These are phyloP conservation scores for Neurospora sublineolata DNA, from an alignment of 495 filamentous ascomycete genomes.

Conservation along the genomic window DNA sequence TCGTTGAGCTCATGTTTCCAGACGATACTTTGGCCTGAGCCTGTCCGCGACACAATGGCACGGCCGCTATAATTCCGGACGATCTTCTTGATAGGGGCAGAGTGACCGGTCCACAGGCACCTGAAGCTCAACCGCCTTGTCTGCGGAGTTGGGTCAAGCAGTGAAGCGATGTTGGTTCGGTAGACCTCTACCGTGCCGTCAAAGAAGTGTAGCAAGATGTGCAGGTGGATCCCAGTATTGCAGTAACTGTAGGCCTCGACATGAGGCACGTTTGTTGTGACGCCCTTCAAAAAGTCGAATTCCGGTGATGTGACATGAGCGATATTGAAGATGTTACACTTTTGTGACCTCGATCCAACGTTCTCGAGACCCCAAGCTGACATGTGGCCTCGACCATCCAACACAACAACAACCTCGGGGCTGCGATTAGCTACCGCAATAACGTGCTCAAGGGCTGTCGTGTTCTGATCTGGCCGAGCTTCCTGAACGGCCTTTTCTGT, in stretches of 20 bases:
- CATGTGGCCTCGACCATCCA: constrained; percentile 79
- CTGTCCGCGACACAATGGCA: constrained; percentile 70
- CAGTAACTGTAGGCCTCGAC: constrained; percentile 67
- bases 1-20: constrained; percentile 55
- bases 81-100: constrained; percentile 67
- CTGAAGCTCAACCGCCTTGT: constrained; percentile 46
- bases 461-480: constrained; percentile 36
- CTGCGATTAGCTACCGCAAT: constrained; percentile 74
- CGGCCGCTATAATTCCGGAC: constrained; percentile 71
- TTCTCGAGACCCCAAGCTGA: constrained; percentile 92
- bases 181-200: constrained; percentile 77
- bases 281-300: constrained; percentile 49
- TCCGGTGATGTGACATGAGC: constrained; percentile 58
- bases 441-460: constrained; percentile 68
- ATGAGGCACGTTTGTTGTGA: constrained; percentile 34
- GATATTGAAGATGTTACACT: constrained; percentile 72
- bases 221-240: constrained; percentile 50
- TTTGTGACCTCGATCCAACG: constrained; percentile 61
- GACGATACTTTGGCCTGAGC: constrained; percentile 66
- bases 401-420: constrained; percentile 77
- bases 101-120: constrained; percentile 76
- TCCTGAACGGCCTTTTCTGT: constrained; percentile 64
- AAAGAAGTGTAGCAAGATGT: constrained; percentile 75
- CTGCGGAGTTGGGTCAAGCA: constrained; percentile 70
- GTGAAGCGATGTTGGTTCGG: constrained; percentile 60